These are phyloP conservation scores for Wickerhamiella parazyma DNA, from an alignment of 805 yeast species.

Conservation along the genomic window DNA sequence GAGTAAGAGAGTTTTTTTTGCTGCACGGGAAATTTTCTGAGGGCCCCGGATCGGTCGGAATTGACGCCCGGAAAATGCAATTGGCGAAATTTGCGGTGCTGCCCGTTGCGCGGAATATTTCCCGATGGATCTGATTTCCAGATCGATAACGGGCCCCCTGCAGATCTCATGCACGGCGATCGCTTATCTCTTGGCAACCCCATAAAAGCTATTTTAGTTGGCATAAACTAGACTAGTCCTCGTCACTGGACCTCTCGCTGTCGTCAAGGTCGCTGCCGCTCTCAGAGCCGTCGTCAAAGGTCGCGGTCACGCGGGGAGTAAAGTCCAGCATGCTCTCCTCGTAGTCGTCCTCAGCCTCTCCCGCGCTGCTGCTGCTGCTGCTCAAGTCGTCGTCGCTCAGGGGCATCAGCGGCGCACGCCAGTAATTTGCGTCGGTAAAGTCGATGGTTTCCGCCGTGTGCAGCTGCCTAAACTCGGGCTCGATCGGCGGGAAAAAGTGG, in stretches of 20 bases:
- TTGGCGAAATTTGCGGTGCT: no score
- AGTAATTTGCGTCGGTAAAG: constrained; percentile 76
- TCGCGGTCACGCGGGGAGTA: constrained; percentile 11
- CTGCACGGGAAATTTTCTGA: background rate
- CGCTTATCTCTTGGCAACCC: background rate
- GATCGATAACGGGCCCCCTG: background rate
- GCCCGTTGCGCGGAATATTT: no score
- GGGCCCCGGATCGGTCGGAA: no score
- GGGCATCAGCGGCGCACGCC: constrained; percentile 72
- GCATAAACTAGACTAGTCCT: no score
- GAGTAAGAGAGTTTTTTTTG: background rate
- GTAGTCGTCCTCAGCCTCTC: constrained; percentile 8
- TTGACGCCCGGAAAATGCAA: no score
- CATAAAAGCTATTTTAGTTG: no score
- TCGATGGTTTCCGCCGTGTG: constrained; percentile 29
- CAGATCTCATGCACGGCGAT: background rate
- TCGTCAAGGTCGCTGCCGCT: constrained; percentile 14
- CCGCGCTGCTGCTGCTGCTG: constrained; percentile 2
- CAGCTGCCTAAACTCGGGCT: constrained; percentile 20
- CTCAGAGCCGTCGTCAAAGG: constrained; percentile 17
- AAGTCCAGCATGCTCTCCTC: constrained; percentile 10
- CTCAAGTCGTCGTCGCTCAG: constrained; percentile 22
- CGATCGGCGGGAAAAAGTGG: constrained; percentile 82
- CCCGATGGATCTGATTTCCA: background rate
- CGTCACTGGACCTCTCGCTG: constrained; percentile 10